phyloP scores from a whole-genome alignment of 208 protist species.

The Leishmania tarentolae region DNA sequence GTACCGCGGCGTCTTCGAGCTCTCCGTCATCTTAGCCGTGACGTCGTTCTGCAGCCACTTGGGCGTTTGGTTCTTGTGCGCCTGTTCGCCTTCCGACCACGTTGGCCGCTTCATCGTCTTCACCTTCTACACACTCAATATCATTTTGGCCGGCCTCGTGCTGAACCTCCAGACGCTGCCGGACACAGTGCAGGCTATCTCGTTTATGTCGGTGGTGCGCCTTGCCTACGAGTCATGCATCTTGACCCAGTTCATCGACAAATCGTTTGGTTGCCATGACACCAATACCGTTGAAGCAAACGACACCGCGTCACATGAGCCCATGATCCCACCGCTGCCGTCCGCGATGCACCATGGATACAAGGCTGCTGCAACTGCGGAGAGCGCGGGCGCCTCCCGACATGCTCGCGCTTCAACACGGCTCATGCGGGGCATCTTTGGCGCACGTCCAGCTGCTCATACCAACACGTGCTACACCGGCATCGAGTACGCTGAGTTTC shows the following conservation, averaged over 20 bases:
- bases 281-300: background rate
- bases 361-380: background rate
- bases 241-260: conserved; percentile 48
- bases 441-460: background rate
- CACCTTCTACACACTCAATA: conserved; percentile 60
- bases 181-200: conserved; percentile 35
- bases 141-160: conserved; percentile 61
- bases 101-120: conserved; percentile 44
- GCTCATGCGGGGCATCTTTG: background rate
- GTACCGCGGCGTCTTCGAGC: conserved; percentile 52
- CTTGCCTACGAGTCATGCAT: conserved; percentile 64
- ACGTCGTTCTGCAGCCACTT: conserved; percentile 57
- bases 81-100: conserved; percentile 32
- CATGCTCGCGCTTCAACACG: background rate
- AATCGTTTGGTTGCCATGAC: conserved; percentile 45
- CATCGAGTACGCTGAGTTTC: conserved; percentile 48
- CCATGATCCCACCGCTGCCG: background rate
- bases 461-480: conserved; percentile 53
- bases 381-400: background rate
- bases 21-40: conserved; percentile 54
- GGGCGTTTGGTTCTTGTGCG: conserved; percentile 49
- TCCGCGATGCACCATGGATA: too few relatives aligned
- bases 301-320: background rate
- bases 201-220: conserved; percentile 48
- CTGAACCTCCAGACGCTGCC: conserved; percentile 67